Percentiles rank a stretch among this genome's conserved stretches.
Conservation (phyloP, 257 asterid genomes). For the Oldenlandia corymbosa region DNA sequence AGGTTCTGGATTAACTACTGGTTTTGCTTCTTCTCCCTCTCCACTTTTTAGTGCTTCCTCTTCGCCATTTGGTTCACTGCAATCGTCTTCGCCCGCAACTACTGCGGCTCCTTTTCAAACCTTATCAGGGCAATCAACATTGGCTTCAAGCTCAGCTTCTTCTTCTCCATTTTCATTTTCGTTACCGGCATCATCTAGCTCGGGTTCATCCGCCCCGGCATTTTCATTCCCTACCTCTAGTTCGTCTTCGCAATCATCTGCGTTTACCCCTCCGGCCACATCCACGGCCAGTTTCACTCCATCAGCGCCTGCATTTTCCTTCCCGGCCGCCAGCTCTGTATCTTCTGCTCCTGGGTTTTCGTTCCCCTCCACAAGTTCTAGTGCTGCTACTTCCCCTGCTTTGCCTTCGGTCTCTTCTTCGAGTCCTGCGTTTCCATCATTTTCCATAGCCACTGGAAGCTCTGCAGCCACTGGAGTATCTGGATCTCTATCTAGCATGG, state of each 20-base stretch:
- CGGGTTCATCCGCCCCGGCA: constrained; percentile 24
- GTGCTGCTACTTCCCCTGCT: constrained; percentile 16
- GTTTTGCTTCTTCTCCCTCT: constrained; percentile 6
- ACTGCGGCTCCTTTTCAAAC: constrained; percentile 9
- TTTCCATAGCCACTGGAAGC: constrained; percentile 24
- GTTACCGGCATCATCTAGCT: constrained; percentile 27
- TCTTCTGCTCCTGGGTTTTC: constrained; percentile 21
- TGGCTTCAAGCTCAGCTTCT: constrained; percentile 25
- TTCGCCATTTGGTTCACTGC: constrained; percentile 29
- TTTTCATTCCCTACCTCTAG: constrained; percentile 29
- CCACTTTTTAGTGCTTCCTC: constrained; percentile 19
- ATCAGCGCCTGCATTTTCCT: constrained; percentile 29
- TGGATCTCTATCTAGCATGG: constrained; percentile 6
- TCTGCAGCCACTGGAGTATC: constrained; percentile 18
- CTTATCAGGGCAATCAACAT: not conserved
- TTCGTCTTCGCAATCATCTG: constrained; percentile 29
- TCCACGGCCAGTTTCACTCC: constrained; percentile 33
- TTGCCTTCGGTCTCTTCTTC: constrained; percentile 17
- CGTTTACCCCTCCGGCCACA: constrained; percentile 28
- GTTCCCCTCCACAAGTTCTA: not conserved
- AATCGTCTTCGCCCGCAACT: constrained; percentile 15
- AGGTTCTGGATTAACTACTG: constrained; percentile 10
- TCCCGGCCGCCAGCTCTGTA: constrained; percentile 10
- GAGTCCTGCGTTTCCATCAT: constrained; percentile 24
- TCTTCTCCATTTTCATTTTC: constrained; percentile 40